Percentiles rank a stretch among this genome's conserved stretches.
Conservation (phyloP, 306 rosid species). For the Oemleria cerasiformis region DNA sequence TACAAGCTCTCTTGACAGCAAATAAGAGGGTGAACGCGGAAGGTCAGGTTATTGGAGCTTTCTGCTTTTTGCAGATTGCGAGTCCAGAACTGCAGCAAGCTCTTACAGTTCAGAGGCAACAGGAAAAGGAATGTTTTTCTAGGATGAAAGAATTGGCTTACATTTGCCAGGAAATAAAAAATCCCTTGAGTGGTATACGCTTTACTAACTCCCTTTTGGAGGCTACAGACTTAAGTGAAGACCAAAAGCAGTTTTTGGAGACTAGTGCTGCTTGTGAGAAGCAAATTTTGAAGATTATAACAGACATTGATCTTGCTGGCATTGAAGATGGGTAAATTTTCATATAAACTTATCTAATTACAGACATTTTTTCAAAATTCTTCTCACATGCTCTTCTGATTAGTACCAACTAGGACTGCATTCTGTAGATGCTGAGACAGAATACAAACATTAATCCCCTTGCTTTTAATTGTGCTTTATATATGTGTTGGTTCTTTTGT, state of each 20-base stretch:
- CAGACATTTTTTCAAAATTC: neutral
- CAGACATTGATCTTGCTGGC: slow-evolving; percentile 68
- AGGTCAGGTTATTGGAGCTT: slow-evolving; percentile 82
- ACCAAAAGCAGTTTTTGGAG: slow-evolving; percentile 91
- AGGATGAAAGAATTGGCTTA: slow-evolving; percentile 93
- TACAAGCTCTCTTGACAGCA: slow-evolving; percentile 87
- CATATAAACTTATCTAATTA: slow-evolving; percentile 9
- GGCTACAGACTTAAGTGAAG: slow-evolving; percentile 81
- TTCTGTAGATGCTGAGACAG: neutral
- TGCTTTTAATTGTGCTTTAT: neutral
- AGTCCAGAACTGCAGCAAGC: slow-evolving; percentile 87
- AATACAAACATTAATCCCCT: neutral
- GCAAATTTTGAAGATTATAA: slow-evolving; percentile 79
- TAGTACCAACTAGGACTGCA: neutral
- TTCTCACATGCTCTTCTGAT: neutral
- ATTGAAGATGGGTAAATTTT: slow-evolving; percentile 85
- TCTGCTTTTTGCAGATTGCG: slow-evolving; percentile 91
- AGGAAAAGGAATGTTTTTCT: slow-evolving; percentile 68
- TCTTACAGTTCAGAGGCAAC: slow-evolving; percentile 72
- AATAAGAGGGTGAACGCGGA: slow-evolving; percentile 82
- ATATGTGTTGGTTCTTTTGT: neutral
- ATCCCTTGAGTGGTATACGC: slow-evolving; percentile 87
- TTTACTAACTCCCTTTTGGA: slow-evolving; percentile 92
- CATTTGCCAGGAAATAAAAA: slow-evolving; percentile 89
- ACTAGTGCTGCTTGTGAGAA: slow-evolving; percentile 91